Evolutionary conservation across 2,329 filamentous ascomycete species (phyloP).

Genomic region (Magnaporthiopsis poae): DNA sequence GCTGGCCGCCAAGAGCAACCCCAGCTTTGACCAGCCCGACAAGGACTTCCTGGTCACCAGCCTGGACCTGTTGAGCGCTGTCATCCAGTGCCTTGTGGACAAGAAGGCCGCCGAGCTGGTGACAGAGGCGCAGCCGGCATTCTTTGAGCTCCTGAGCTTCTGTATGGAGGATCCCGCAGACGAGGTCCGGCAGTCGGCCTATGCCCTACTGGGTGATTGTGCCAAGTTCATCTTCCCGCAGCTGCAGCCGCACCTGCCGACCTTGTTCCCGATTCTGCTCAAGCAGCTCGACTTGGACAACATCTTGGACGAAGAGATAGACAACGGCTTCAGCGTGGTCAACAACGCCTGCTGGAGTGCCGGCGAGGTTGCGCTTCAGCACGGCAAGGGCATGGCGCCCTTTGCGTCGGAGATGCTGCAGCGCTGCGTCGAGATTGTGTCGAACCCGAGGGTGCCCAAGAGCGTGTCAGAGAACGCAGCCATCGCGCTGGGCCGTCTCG

Average conservation of each 20-base stretch:
- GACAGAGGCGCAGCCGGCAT: conserved; percentile 62
- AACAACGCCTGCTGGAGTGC: conserved; percentile 98
- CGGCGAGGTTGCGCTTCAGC: conserved; percentile 80
- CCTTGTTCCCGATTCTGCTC: conserved; percentile 71
- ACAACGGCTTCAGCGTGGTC: conserved; percentile 79
- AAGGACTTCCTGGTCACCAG: conserved; percentile 97
- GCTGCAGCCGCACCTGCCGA: conserved; percentile 62
- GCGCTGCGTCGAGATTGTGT: conserved; percentile 71
- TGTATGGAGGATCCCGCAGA: conserved; percentile 88
- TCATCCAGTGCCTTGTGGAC: conserved; percentile 77
- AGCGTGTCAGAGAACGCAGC: conserved; percentile 89
- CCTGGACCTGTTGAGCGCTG: conserved; percentile 81
- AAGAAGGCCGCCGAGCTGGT: conserved; percentile 69
- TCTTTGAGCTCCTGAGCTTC: conserved; percentile 82
- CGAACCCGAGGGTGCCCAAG: conserved; percentile 73
- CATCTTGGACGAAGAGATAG: conserved; percentile 68
- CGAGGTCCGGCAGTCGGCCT: conserved; percentile 91
- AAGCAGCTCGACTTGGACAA: conserved; percentile 76
- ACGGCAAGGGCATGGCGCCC: conserved; percentile 63
- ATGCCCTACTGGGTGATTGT: conserved; percentile 87
- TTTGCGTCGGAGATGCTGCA: conserved; percentile 70
- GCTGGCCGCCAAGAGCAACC: conserved; percentile 58
- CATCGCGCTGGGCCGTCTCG: conserved; percentile 80
- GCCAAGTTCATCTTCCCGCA: conserved; percentile 84
- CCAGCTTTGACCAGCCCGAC: conserved; percentile 66